A percentile compares a stretch with the other conserved stretches of the same genome.
Conservation (phyloP, 495 filamentous ascomycete species). For the Tuber brumale region DNA sequence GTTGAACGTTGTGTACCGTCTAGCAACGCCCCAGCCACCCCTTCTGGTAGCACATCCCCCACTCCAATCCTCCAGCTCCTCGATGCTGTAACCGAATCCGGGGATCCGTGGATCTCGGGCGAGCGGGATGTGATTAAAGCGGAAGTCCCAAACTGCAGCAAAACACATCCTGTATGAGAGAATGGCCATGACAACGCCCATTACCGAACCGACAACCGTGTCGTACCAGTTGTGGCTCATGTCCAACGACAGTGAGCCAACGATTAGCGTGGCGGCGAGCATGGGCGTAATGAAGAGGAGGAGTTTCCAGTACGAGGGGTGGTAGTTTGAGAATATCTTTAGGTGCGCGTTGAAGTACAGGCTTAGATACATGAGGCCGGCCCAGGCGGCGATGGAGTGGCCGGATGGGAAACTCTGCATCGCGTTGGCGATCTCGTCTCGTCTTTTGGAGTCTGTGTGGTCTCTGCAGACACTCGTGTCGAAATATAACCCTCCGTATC, state of each 20-base stretch:
- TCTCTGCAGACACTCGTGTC: constrained; percentile 48
- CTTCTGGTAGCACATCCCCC: constrained; percentile 34
- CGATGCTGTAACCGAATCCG: constrained; percentile 31
- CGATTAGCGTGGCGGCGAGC: constrained; percentile 42
- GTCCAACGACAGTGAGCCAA: constrained; percentile 36
- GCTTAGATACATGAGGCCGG: constrained; percentile 53
- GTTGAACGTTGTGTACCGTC: constrained; percentile 12
- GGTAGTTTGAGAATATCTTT: constrained; percentile 55
- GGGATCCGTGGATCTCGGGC: constrained; percentile 22
- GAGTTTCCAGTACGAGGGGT: constrained; percentile 45
- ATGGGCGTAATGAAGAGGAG: constrained; percentile 44
- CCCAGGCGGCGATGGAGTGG: constrained; percentile 55
- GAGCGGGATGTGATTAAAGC: constrained; percentile 46
- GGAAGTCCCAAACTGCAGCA: constrained; percentile 55
- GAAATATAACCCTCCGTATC: constrained; percentile 47
- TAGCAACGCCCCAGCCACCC: constrained; percentile 38
- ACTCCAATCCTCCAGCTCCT: constrained; percentile 35
- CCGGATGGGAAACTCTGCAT: constrained; percentile 58
- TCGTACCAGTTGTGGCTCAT: constrained; percentile 57
- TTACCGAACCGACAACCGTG: constrained; percentile 51
- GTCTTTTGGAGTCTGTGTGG: constrained; percentile 47
- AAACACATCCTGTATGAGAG: constrained; percentile 55
- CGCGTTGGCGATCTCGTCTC: constrained; percentile 48
- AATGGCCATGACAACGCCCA: constrained; percentile 55
- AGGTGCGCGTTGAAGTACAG: constrained; percentile 62